Evolutionary conservation across 2,329 filamentous ascomycete species (phyloP), one percentile per base, ranked within the genome.

Genomic region (Aspergillus unguis): DNA sequence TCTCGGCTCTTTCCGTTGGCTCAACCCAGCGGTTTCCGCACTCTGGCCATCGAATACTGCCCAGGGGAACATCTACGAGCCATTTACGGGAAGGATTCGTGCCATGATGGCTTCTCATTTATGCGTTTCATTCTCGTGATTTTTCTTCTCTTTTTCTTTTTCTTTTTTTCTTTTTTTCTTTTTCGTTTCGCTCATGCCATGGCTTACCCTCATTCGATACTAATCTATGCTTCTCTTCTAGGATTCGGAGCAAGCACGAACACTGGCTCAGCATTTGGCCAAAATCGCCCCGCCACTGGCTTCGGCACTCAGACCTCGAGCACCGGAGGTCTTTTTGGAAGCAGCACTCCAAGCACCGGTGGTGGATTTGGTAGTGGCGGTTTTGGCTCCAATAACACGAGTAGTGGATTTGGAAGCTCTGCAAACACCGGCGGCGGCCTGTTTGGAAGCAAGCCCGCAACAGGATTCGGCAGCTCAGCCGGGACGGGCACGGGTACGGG

Each of bases 251-350:
- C 67, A 32, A 63, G 58, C 50, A 67, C 59, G 29, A 65, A 69
- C 53, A 68, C 62, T 31, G 65, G 62, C 48, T 63, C 69, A 6
- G 58, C 72, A 23, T 75, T 75, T 59, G 71, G 72, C 45, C 65
- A 67, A 58, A 63, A 62, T 48, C 65, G 67, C 36, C 43, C 67
- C 31, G 55, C 8, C 11, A 33, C 59, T 43, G 65, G 63, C 32
- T 71, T 70, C 44, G 68, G 66, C 32, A 65, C 68, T 44, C 65
- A 62, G 29, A 66, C 67, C 11, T 63, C 59, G 43, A 62, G 62
- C 17, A 17, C 17, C 27, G 66, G 67, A 27, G 62, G 65, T 36
- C 57, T 71, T 27, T 75, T 74, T 49, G 72, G 71, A 40, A 57
- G 62, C 25, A 43, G 9, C 41, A 25, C 56, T 26, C 33, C 55